Base-by-base conservation (phyloP, 768 basidiomycete genomes). In the Pholiota molesta region DNA sequence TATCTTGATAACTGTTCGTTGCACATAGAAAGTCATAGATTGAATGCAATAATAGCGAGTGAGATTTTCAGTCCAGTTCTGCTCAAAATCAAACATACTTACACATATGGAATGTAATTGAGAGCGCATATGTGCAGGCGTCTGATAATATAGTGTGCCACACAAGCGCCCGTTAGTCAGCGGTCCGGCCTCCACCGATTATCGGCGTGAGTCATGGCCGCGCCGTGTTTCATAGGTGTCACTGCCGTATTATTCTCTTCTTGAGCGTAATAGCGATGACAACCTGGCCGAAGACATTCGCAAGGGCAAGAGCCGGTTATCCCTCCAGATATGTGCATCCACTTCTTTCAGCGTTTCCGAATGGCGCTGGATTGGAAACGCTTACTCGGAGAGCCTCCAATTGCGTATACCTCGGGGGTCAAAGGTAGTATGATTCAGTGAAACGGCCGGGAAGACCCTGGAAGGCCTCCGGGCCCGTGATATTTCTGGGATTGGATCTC, bases 91-190 rank as follows among this genome's bases (percentile, higher is more conserved):
- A 49, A n/a, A 10, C 17, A 49, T 13, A 49, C n/a, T 26, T 26
- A 26, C 26, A 26, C 26, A 4, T 26, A 19, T 19, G 19, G 31
- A 31, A 29, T 29, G 29, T 6, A 26, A 11, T 5, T 19, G 45
- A 21, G 45, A 47, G 45, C 42, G 19, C 42, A n/a, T 44, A n/a
- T 17, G 19, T 17, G 19, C 21, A 47, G 45, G 45, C 45, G 19
- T 47, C 23, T 47, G 19, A 26, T 35, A 35, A 37, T 11, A 4
- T 37, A 16, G 11, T 37, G 13, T 37, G 35, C 13, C 35, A 19
- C 47, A 49, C 47, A 49, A 49, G 47, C 47, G 47, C 47, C 47
- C 47, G 47, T 49, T 49, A 23, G 47, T 49, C 47, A 49, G 47
- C 47, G 47, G 47, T 21, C 47, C 47, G 21, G 47, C 21, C 19